Evolutionary conservation across 176 grass and related monocot genomes (phyloP).

Genomic region (Rhynchospora breviuscula): DNA sequence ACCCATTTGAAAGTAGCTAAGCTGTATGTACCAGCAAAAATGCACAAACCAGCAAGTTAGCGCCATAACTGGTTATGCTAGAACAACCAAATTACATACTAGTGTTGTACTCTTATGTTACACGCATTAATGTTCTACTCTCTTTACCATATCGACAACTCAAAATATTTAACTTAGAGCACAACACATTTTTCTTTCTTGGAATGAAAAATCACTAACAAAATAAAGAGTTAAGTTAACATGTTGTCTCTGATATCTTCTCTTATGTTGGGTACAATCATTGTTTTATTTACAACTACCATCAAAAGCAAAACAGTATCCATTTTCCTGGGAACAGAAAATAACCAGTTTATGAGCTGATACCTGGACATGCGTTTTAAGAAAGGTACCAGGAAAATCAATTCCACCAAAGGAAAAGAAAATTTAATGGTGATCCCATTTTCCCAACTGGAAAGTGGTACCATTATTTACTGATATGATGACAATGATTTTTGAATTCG

Average conservation of each 20-base stretch:
- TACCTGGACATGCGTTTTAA: not conserved
- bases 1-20: too few relatives aligned
- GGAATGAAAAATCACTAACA: not conserved
- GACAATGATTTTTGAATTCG: not conserved
- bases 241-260: not conserved
- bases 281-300: not conserved
- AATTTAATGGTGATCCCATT: too few relatives aligned
- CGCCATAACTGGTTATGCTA: too few relatives aligned
- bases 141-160: not conserved
- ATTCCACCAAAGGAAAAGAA: too few relatives aligned
- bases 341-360: not conserved
- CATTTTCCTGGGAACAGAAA: not conserved
- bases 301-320: not conserved
- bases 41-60: too few relatives aligned
- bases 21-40: too few relatives aligned
- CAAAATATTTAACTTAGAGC: not conserved
- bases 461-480: not conserved
- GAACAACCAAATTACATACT: too few relatives aligned
- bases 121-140: not conserved
- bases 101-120: not conserved
- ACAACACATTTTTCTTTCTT: not conserved
- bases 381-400: too few relatives aligned
- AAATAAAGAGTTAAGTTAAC: not conserved
- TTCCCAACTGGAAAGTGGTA: not conserved
- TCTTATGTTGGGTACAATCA: not conserved